Evolutionary conservation across 2,329 filamentous ascomycete genomes (phyloP).

Genomic region (Lecanicillium sp.): DNA sequence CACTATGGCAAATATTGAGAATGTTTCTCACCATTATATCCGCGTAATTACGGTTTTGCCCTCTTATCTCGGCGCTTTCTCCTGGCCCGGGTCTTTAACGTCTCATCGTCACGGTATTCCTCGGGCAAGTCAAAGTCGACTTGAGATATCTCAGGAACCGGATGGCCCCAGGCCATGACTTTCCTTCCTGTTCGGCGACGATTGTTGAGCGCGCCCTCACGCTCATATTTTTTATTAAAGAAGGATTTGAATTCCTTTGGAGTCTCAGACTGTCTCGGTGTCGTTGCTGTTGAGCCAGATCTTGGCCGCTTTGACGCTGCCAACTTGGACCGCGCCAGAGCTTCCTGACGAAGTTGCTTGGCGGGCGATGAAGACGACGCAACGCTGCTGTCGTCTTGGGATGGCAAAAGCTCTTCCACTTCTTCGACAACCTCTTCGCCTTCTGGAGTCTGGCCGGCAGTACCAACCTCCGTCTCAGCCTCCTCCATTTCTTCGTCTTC

Average conservation of each 20-base stretch:
- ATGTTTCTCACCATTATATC: not conserved
- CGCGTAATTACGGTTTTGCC: slow-evolving; percentile 28
- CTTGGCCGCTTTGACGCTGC: slow-evolving; percentile 26
- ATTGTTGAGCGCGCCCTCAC: slow-evolving; percentile 69
- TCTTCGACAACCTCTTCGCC: slow-evolving; percentile 30
- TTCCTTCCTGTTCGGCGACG: slow-evolving; percentile 61
- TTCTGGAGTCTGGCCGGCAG: slow-evolving; percentile 20
- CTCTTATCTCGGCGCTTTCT: slow-evolving; percentile 54
- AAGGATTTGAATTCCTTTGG: slow-evolving; percentile 73
- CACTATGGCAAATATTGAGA: not conserved
- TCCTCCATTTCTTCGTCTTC: slow-evolving; percentile 20
- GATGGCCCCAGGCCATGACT: slow-evolving; percentile 71
- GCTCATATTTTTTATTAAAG: slow-evolving; percentile 70
- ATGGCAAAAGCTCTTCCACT: slow-evolving; percentile 14
- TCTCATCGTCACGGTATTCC: slow-evolving; percentile 50
- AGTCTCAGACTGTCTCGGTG: slow-evolving; percentile 27
- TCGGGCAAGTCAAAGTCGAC: slow-evolving; percentile 67
- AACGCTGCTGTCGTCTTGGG: slow-evolving; percentile 50
- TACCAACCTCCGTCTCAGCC: slow-evolving; percentile 22
- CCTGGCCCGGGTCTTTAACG: slow-evolving; percentile 49
- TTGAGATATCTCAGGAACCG: slow-evolving; percentile 64
- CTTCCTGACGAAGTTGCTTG: slow-evolving; percentile 68
- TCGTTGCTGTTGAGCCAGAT: slow-evolving; percentile 19
- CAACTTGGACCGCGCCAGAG: slow-evolving; percentile 43
- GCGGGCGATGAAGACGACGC: slow-evolving; percentile 37